Evolutionary conservation across 805 yeast species (phyloP).

Genomic region (Myxozyma sirexii): DNA sequence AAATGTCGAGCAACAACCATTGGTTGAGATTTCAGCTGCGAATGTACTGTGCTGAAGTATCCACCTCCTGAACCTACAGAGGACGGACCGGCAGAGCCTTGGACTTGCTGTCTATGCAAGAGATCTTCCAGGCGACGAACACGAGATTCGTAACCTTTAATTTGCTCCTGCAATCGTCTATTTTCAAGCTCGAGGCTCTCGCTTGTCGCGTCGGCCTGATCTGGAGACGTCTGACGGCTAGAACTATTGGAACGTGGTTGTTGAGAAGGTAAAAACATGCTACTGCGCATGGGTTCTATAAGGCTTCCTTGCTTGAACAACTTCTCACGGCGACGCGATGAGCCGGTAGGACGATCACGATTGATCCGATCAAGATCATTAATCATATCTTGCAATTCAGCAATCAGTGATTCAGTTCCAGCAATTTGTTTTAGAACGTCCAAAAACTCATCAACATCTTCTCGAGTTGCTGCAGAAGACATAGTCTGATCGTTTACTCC

Average conservation of each 20-base stretch:
- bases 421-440: slow-evolving; percentile 34
- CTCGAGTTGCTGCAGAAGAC: slow-evolving; percentile 9
- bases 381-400: slow-evolving; percentile 41
- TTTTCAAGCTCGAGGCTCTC: slow-evolving; percentile 10
- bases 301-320: slow-evolving; percentile 21
- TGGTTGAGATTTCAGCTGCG: slow-evolving; percentile 5
- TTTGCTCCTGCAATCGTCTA: slow-evolving; percentile 43
- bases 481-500: slow-evolving; percentile 15
- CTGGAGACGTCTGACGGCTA: slow-evolving; percentile 12
- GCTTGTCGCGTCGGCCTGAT: background rate
- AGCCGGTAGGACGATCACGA: background rate
- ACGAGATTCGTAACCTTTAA: slow-evolving; percentile 68
- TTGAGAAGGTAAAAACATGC: slow-evolving; percentile 18
- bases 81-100: slow-evolving; percentile 1
- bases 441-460: slow-evolving; percentile 35
- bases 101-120: slow-evolving; percentile 63
- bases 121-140: slow-evolving; percentile 77
- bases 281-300: slow-evolving; percentile 20
- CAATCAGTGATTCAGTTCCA: slow-evolving; percentile 36
- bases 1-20: slow-evolving; percentile 12
- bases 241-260: background rate
- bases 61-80: slow-evolving; percentile 20
- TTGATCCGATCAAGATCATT: slow-evolving; percentile 29
- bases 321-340: slow-evolving; percentile 19
- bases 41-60: background rate